Evolutionary conservation across 2,329 filamentous ascomycete genomes (phyloP), one percentile per base, ranked within the genome.

Genomic region (Alternaria triticina): DNA sequence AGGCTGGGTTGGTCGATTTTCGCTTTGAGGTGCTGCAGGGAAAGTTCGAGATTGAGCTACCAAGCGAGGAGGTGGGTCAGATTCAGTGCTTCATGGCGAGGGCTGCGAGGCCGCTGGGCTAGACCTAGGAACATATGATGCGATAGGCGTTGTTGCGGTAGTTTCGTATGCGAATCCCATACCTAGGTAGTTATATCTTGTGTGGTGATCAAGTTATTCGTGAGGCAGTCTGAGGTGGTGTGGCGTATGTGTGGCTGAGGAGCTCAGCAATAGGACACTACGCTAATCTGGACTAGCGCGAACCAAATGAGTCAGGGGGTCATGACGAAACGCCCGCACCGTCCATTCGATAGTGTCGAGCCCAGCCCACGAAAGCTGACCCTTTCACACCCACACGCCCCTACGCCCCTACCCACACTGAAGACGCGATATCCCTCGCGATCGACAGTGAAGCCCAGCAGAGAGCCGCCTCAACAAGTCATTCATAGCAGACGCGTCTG

Each of bases 401-500:
- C 52, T 55, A 44, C 40, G 64, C 58, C 36, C 57, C 58, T 28
- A 54, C 65, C 61, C 57, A 56, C 65, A 55, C 57, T 64, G 36
- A 51, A 59, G 59, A 59, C 61, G 63, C 57, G 36, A 67, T 15
- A 52, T 47, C 30, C 51, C 55, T 64, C 54, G 57, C 44, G 27
- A 50, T 57, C 43, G 28, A 61, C 55, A 54, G 56, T 64, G 54
- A 47, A 54, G 54, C 55, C 54, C 47, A 47, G 52, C 44, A 27
- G 54, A 45, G 30, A 50, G 47, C 55, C 61, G 58, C 54, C 64
- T 60, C 60, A 36, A 36, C 50, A 47, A 57, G 59, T 51, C 62
- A 66, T 60, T 25, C 17, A 65, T 61, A 68, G 64, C 67, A 67
- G 65, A 57, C 51, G 17, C 17, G 27, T 58, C 64, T 68, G 65